Evolutionary conservation across 352 stramenopile genomes (phyloP), one percentile per base, ranked within the genome.

Genomic region (Phytophthora colocasiae): DNA sequence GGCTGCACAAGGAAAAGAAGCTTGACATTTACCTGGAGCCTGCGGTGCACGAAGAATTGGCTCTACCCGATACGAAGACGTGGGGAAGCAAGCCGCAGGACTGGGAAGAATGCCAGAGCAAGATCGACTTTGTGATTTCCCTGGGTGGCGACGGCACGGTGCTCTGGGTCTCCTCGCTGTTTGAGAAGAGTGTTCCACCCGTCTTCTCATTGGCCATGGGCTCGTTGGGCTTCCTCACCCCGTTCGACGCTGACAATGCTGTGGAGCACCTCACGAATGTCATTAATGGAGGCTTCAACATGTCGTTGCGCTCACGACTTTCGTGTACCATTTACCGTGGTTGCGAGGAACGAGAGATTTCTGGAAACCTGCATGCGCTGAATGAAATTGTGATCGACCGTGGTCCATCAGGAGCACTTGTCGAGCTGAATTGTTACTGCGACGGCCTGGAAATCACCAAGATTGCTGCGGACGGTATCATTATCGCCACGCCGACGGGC

Each of bases 341-440:
- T 7, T 75, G 82, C 55, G 76, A 90, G 53, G 77, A 85, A 31
- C 67, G 58, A 5, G 80, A 90, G 53, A 73, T 77, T 15, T 58
- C 80, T n/a, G 69, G 75, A 31, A 74, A 91, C 1, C 85, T 97
- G 58, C 94, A 98, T 69, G 97, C 98, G 7, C 78, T 99, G 32
- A 99, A 99, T 74, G 98, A 99, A 83, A 97, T 99, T 43, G 97
- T 99, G 27, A 97, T 99, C 56, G 97, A 99, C 72, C 90, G 97
- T 38, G 97, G 98, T 5, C 85, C 83, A 19, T 92, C 76, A 2
- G 87, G 82, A 6, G 85, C 87, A 36, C 89, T 99, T 43, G 94
- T 98, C 11, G 95, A 98, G 63, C 80, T 99, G 17, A 97, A 99
- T 71, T 98, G 95, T 76, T 99, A 97, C 81, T 98, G 96, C 69